A percentile compares a stretch with the other conserved stretches of the same genome.
phyloP scores from a whole-genome alignment of 1,284 basidiomycete species.

The Meira miltonrushii region DNA sequence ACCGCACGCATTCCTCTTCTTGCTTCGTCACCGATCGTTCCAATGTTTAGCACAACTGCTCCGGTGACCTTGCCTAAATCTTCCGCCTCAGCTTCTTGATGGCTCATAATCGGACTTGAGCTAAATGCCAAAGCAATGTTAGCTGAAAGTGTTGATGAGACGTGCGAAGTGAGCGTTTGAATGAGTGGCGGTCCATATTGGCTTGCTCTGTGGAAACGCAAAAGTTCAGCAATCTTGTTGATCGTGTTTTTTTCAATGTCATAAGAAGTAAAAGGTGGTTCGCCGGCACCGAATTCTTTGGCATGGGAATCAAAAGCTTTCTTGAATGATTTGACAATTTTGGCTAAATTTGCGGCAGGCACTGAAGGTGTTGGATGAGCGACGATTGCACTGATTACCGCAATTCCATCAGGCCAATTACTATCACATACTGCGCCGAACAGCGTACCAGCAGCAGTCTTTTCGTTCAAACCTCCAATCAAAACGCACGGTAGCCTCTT shows the following conservation, averaged over 20 bases:
- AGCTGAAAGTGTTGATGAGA: slow-evolving; percentile 83
- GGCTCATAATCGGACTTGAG: slow-evolving; percentile 82
- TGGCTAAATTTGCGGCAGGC: slow-evolving; percentile 57
- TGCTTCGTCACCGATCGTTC: slow-evolving; percentile 66
- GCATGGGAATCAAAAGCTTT: slow-evolving; percentile 3
- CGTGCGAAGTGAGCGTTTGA: slow-evolving; percentile 77
- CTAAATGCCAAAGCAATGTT: slow-evolving; percentile 84
- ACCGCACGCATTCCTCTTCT: slow-evolving; percentile 73
- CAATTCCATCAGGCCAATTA: slow-evolving; percentile 62
- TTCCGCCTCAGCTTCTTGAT: slow-evolving; percentile 66
- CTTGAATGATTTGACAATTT: slow-evolving; percentile 52
- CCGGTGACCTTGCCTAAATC: slow-evolving; percentile 69
- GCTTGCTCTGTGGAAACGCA: slow-evolving; percentile 17
- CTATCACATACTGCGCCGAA: slow-evolving; percentile 26
- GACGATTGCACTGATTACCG: slow-evolving; percentile 84
- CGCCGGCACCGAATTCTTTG: neutral
- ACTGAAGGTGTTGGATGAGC: slow-evolving; percentile 63
- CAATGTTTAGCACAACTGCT: slow-evolving; percentile 80
- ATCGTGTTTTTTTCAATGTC: slow-evolving; percentile 1
- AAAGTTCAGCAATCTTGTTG: slow-evolving; percentile 2
- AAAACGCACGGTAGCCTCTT: slow-evolving; percentile 42
- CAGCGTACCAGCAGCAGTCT: slow-evolving; percentile 38
- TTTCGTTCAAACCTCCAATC: slow-evolving; percentile 46
- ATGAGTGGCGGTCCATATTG: slow-evolving; percentile 29
- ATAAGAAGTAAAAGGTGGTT: neutral